A percentile compares a stretch with the other conserved stretches of the same genome.
phyloP scores from a whole-genome alignment of 371 early-diverging fungal species.

The Apophysomyces elegans region DNA sequence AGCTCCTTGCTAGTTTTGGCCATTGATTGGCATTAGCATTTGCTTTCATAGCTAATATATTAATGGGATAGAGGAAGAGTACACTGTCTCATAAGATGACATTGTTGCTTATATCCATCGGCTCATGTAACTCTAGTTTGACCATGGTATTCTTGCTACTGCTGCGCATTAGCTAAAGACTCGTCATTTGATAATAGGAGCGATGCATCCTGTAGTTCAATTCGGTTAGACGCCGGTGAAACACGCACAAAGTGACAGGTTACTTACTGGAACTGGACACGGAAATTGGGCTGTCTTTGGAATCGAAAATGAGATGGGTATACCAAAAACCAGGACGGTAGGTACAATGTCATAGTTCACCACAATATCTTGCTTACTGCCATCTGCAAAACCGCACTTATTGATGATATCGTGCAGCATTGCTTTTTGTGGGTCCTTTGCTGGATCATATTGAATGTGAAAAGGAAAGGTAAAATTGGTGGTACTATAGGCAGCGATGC shows the following conservation, averaged over 20 bases:
- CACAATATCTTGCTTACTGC: neutral
- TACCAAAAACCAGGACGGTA: slow-evolving; percentile 25
- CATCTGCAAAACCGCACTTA: slow-evolving; percentile 40
- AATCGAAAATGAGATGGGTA: slow-evolving; percentile 25
- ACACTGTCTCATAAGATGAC: too few relatives aligned
- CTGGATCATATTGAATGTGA: slow-evolving; percentile 30
- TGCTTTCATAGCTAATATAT: too few relatives aligned
- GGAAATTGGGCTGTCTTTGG: slow-evolving; percentile 18
- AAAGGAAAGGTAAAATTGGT: slow-evolving; percentile 45
- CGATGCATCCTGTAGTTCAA: neutral
- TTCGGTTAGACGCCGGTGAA: neutral
- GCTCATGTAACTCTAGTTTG: neutral
- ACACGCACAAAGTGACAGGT: neutral
- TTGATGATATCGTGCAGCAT: slow-evolving; percentile 44
- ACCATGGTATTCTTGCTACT: neutral
- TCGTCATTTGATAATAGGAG: neutral
- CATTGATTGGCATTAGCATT: too few relatives aligned
- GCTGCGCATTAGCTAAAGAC: neutral
- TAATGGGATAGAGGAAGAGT: too few relatives aligned
- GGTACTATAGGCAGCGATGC: slow-evolving; percentile 32
- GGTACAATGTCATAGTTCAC: slow-evolving; percentile 32
- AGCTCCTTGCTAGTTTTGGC: too few relatives aligned
- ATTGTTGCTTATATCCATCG: too few relatives aligned
- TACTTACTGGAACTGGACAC: slow-evolving; percentile 22
- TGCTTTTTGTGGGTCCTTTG: slow-evolving; percentile 30